A percentile compares a stretch with the other conserved stretches of the same genome.
Conservation (phyloP, 179 eudicot genomes). For the Actinidia chinensis region DNA sequence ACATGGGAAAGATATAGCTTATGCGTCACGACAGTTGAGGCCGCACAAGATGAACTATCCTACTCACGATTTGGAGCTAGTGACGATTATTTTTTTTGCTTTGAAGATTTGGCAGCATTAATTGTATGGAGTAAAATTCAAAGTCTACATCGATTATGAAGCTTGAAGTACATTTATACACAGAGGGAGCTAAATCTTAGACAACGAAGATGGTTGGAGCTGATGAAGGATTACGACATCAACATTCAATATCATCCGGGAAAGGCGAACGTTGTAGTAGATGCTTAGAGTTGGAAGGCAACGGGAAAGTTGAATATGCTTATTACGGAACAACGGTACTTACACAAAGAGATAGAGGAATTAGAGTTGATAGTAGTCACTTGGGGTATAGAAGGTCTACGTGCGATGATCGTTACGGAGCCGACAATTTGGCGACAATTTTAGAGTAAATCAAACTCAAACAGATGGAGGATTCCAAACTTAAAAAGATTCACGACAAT, state of each 20-base stretch:
- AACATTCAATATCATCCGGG: background rate
- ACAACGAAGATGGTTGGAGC: background rate
- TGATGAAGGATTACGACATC: background rate
- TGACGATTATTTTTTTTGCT: background rate
- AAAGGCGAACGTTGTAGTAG: background rate
- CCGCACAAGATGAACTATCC: background rate
- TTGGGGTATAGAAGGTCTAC: too few relatives aligned
- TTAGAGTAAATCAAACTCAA: background rate
- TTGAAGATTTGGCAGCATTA: background rate
- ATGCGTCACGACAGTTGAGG: background rate
- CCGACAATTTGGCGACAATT: rapidly evolving
- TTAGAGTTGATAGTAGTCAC: background rate
- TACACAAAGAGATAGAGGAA: too few relatives aligned
- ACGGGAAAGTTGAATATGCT: too few relatives aligned
- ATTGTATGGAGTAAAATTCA: background rate
- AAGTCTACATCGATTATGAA: background rate
- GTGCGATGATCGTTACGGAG: background rate
- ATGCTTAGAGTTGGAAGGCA: background rate
- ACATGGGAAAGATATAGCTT: background rate
- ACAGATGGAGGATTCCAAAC: background rate
- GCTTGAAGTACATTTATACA: background rate
- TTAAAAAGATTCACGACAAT: background rate
- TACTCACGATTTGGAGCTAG: background rate
- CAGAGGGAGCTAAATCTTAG: background rate
- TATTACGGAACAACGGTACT: too few relatives aligned